Evolutionary conservation across 2,329 filamentous ascomycete species (phyloP), one percentile per base, ranked within the genome.

Genomic region (Monilinia aucupariae): DNA sequence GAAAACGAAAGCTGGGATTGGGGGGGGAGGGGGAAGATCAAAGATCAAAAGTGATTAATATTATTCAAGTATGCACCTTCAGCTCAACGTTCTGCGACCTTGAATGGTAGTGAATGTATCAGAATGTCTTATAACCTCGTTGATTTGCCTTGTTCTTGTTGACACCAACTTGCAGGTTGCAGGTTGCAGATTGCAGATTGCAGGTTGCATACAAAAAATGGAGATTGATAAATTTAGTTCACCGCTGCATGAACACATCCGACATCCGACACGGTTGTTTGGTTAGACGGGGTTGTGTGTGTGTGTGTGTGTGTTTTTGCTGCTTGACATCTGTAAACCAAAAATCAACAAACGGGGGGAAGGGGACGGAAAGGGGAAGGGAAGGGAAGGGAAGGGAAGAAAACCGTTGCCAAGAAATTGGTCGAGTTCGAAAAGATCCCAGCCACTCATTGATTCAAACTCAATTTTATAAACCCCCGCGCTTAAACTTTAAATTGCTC

Each of bases 141-240:
- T 59, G 43, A 59, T 59, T 59, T 43, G 55, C 15, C 37, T 30
- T 50, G 17, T 37, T 37, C 20, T 22, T 50, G 17, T 60, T 52
- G 58, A 60, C 39, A 45, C 20, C 20, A 60, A 51, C 45, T 41
- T 60, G 58, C 45, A 60, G 58, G 34, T 32, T 60, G 58, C 58
- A 60, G n/a, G n/a, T n/a, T n/a, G n/a, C n/a, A n/a, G n/a, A n/a
- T n/a, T n/a, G n/a, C n/a, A n/a, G n/a, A n/a, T n/a, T n/a, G n/a
- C n/a, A n/a, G n/a, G n/a, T n/a, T n/a, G n/a, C n/a, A n/a, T 60
- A 43, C 20, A 32, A 51, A 51, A 59, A 51, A 59, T 41, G 56
- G 32, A 47, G 56, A 50, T 32, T 37, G 17, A 50, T 52, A 60
- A 51, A 52, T 43, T 60, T 60, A 60, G 58, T 60, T 60, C 58